Percentiles rank a stretch among this genome's conserved stretches.
These are phyloP conservation scores for Aspergillus felis DNA, from an alignment of 2,329 filamentous ascomycete species.

Conservation along the genomic window DNA sequence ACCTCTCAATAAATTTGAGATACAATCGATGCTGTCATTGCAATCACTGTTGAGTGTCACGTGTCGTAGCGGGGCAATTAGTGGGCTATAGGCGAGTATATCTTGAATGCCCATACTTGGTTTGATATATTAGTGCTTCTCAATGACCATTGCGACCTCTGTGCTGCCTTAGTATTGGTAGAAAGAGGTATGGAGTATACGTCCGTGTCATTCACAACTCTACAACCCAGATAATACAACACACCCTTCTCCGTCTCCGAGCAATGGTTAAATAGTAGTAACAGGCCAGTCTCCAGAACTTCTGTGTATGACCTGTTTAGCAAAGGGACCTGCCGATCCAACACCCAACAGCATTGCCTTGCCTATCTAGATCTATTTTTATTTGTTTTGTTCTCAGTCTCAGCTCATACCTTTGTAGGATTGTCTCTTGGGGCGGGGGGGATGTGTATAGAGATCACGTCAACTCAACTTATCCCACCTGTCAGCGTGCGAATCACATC, in stretches of 20 bases:
- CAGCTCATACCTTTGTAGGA: neutral
- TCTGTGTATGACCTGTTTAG: neutral
- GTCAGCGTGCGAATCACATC: neutral
- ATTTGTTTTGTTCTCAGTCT: neutral
- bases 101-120: neutral
- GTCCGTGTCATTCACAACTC: neutral
- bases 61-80: neutral
- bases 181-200: neutral
- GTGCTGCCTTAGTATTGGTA: neutral
- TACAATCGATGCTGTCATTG: neutral
- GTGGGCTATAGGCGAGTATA: neutral
- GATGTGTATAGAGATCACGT: too few species aligned
- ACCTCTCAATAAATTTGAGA: neutral
- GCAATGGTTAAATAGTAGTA: neutral
- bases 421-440: too few species aligned
- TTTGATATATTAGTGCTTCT: neutral
- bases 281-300: constrained; percentile 1
- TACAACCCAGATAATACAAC: neutral
- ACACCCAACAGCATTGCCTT: neutral
- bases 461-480: neutral
- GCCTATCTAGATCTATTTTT: neutral
- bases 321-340: constrained; percentile 4
- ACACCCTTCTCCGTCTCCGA: neutral
- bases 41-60: neutral
- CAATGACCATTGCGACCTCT: neutral